Conservation (phyloP, 441 rosid species). For the Macaranga tanarius region DNA sequence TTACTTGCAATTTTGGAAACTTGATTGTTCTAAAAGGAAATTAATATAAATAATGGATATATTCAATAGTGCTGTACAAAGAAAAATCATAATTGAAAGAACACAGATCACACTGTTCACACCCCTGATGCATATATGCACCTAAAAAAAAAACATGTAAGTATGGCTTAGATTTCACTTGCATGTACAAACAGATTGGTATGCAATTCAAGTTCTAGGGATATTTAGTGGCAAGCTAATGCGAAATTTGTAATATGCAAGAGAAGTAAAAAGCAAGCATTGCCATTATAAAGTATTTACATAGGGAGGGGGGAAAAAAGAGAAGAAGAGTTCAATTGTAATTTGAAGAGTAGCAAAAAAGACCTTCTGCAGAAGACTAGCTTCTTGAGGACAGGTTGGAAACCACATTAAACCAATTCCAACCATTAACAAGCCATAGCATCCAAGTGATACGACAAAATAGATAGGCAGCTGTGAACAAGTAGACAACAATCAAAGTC, state of each 20-base stretch:
- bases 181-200: neutral
- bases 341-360: neutral
- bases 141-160: no score
- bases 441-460: conserved; percentile 73
- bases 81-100: neutral
- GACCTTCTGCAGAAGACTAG: conserved; percentile 77
- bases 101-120: neutral
- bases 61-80: neutral
- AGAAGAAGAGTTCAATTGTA: neutral
- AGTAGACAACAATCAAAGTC: neutral
- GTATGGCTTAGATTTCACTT: no score
- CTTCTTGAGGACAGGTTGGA: conserved; percentile 92
- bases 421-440: conserved; percentile 92
- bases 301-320: neutral
- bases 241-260: no score
- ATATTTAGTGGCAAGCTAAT: neutral
- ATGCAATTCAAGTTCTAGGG: neutral
- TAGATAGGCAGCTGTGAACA: conserved; percentile 65
- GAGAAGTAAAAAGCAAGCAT: neutral
- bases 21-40: neutral
- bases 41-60: neutral
- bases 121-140: neutral
- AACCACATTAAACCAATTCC: conserved; percentile 83
- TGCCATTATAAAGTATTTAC: neutral
- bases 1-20: neutral